Percentiles rank a stretch among this genome's conserved stretches.
Conservation (phyloP, 306 rosid genomes). For the Cicer cuneatum region DNA sequence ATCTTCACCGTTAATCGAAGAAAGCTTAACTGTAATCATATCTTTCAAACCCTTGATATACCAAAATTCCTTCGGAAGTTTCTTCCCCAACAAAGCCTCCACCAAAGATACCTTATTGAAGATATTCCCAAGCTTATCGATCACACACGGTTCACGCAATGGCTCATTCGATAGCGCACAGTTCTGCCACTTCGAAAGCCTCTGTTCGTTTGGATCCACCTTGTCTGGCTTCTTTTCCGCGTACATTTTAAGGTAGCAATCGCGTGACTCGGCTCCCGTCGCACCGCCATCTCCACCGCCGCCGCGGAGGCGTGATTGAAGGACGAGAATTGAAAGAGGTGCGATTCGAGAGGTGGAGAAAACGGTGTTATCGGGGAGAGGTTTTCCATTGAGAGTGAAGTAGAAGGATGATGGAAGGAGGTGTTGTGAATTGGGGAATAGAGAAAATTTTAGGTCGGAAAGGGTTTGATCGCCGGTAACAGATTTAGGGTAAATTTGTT, state of each 20-base stretch:
- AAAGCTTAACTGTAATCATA: constrained; percentile 67
- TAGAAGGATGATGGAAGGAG: constrained; percentile 51
- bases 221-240: constrained; percentile 90
- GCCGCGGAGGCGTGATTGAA: constrained; percentile 65
- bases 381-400: constrained; percentile 75
- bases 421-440: constrained; percentile 49
- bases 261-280: constrained; percentile 96
- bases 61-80: constrained; percentile 88
- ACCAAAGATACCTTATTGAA: constrained; percentile 86
- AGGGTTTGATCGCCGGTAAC: constrained; percentile 58
- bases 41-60: constrained; percentile 87
- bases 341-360: constrained; percentile 48
- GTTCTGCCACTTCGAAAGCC: constrained; percentile 84
- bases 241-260: constrained; percentile 94
- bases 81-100: constrained; percentile 82
- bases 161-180: constrained; percentile 85
- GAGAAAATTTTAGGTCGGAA: constrained; percentile 60
- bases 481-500: constrained; percentile 50
- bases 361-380: constrained; percentile 57
- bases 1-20: constrained; percentile 52
- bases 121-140: constrained; percentile 80
- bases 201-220: constrained; percentile 87
- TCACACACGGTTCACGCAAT: constrained; percentile 84
- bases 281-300: constrained; percentile 98
- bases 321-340: constrained; percentile 66